These are phyloP conservation scores for Mucor plumbeus DNA, from an alignment of 371 early-diverging fungal species.

Conservation along the genomic window DNA sequence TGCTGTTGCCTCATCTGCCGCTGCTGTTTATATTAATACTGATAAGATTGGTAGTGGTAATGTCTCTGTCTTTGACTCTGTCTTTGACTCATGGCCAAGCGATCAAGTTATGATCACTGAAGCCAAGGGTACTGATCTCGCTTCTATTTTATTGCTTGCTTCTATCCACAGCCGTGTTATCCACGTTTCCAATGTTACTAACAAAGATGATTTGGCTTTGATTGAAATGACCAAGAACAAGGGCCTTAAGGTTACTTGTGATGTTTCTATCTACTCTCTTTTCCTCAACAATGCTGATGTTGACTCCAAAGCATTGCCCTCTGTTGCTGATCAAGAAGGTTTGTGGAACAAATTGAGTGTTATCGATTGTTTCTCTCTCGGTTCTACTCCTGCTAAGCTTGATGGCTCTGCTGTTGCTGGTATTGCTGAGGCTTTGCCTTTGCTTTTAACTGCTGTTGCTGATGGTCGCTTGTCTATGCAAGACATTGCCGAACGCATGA, in stretches of 20 bases:
- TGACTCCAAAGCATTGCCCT: slow-evolving; percentile 49
- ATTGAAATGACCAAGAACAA: slow-evolving; percentile 87
- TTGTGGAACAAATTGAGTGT: slow-evolving; percentile 81
- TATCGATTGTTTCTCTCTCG: slow-evolving; percentile 92
- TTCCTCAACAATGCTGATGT: slow-evolving; percentile 54
- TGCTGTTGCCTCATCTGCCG: slow-evolving; percentile 47
- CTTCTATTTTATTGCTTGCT: slow-evolving; percentile 85
- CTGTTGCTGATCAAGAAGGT: slow-evolving; percentile 63
- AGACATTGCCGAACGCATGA: slow-evolving; percentile 76
- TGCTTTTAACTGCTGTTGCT: slow-evolving; percentile 83
- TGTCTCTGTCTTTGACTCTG: slow-evolving; percentile 61
- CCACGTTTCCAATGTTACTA: slow-evolving; percentile 86
- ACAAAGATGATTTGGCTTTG: slow-evolving; percentile 80
- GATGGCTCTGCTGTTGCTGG: slow-evolving; percentile 60
- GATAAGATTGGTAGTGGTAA: slow-evolving; percentile 56
- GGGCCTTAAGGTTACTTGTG: slow-evolving; percentile 92
- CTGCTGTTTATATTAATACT: slow-evolving; percentile 66
- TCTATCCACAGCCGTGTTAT: slow-evolving; percentile 81
- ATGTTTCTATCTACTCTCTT: slow-evolving; percentile 83
- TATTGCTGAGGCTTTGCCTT: slow-evolving; percentile 77
- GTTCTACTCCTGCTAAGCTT: slow-evolving; percentile 68
- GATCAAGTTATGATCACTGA: slow-evolving; percentile 78
- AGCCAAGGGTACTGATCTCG: slow-evolving; percentile 87
- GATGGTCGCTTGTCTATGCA: slow-evolving; percentile 81
- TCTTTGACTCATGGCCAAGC: slow-evolving; percentile 80